Conservation (phyloP, 371 early-diverging fungal species). For the Phascolomyces articulosus region DNA sequence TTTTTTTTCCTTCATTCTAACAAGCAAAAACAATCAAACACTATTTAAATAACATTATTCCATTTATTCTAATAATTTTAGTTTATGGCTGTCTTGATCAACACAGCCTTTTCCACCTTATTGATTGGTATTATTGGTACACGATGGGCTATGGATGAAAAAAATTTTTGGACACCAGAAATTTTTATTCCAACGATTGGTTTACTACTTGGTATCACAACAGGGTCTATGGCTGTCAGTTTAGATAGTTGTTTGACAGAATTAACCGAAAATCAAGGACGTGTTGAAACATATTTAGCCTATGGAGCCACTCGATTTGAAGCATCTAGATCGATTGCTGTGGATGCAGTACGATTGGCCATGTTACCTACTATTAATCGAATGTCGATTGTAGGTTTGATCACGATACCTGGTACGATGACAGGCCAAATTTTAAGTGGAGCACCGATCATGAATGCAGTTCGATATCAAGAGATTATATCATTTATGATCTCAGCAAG, state of each 20-base stretch:
- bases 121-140: conserved; percentile 61
- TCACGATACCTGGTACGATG: conserved; percentile 86
- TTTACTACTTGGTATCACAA: conserved; percentile 82
- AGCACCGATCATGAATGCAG: conserved; percentile 75
- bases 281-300: conserved; percentile 71
- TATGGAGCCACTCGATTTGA: conserved; percentile 88
- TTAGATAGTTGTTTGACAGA: conserved; percentile 55
- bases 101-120: conserved; percentile 45
- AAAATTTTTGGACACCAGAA: conserved; percentile 72
- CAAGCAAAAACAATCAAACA: too few species aligned
- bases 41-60: too few species aligned
- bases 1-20: too few species aligned
- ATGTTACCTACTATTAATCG: conserved; percentile 82
- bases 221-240: conserved; percentile 81
- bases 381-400: conserved; percentile 84
- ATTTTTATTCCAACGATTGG: conserved; percentile 85
- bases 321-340: conserved; percentile 68
- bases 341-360: conserved; percentile 74
- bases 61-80: too few species aligned
- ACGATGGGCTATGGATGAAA: conserved; percentile 69
- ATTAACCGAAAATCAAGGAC: conserved; percentile 59
- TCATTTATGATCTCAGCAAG: conserved; percentile 77
- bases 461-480: conserved; percentile 76
- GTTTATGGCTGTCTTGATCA: conserved; percentile 49
- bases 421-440: conserved; percentile 89